Conservation (phyloP, 1,284 basidiomycete genomes). For the Microbotryum intermedium region DNA sequence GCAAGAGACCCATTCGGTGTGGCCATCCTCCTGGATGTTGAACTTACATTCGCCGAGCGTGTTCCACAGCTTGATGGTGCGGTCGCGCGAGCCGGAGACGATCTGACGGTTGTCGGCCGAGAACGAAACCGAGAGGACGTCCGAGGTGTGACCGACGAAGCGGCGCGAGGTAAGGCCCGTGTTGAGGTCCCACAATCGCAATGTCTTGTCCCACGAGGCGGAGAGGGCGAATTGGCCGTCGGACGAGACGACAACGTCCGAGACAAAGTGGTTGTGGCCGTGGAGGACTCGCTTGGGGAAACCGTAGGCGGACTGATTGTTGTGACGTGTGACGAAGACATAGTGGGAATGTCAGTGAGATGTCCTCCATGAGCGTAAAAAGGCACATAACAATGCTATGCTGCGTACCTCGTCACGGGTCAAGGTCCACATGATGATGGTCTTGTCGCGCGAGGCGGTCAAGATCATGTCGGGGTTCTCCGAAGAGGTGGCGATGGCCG, state of each 20-base stretch:
- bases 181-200: slow-evolving; percentile 98
- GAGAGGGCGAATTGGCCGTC: slow-evolving; percentile 99
- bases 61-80: slow-evolving; percentile 99
- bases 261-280: slow-evolving; percentile 99
- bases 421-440: slow-evolving; percentile 98
- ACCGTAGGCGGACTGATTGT: slow-evolving; percentile 59
- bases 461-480: slow-evolving; percentile 38
- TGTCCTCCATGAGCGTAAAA: background rate
- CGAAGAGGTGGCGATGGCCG: slow-evolving; percentile 37
- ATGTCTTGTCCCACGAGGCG: slow-evolving; percentile 99
- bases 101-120: slow-evolving; percentile 98
- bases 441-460: slow-evolving; percentile 65
- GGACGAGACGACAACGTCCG: slow-evolving; percentile 95
- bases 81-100: slow-evolving; percentile 94
- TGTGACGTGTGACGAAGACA: background rate
- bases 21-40: slow-evolving; percentile 98
- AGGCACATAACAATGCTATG: background rate
- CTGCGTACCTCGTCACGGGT: slow-evolving; percentile 69
- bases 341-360: too few relatives aligned
- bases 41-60: slow-evolving; percentile 99
- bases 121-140: slow-evolving; percentile 96
- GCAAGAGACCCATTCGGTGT: slow-evolving; percentile 97
- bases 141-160: slow-evolving; percentile 96
- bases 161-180: slow-evolving; percentile 86
- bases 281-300: slow-evolving; percentile 95